These are phyloP conservation scores for Verticillium nubilum DNA, from an alignment of 2,329 filamentous ascomycete genomes.

Conservation along the genomic window DNA sequence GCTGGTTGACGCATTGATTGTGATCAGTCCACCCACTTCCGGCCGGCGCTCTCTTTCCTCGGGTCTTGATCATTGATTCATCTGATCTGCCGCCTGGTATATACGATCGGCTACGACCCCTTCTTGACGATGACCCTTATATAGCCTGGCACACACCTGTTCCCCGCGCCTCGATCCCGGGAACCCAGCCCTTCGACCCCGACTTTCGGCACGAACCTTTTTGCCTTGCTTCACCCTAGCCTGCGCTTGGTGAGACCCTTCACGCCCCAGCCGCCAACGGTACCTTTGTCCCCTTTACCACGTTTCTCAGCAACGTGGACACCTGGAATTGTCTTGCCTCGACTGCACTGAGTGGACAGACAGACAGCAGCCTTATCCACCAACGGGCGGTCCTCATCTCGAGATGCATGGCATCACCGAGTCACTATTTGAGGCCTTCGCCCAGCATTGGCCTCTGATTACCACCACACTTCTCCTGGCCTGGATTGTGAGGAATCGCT, in stretches of 20 bases:
- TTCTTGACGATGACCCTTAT: background rate
- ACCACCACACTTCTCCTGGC: constrained; percentile 23
- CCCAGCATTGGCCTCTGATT: constrained; percentile 38
- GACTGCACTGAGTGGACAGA: background rate
- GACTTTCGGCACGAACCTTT: background rate
- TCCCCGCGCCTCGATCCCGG: background rate
- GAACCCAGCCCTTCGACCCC: background rate
- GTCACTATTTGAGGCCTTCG: constrained; percentile 26
- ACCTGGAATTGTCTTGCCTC: background rate
- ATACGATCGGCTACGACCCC: background rate
- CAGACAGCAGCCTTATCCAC: background rate
- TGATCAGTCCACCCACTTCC: background rate
- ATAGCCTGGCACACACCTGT: background rate
- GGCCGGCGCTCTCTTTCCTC: too few species aligned
- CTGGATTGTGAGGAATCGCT: constrained; percentile 43
- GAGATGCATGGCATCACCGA: constrained; percentile 24
- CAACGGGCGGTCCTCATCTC: background rate
- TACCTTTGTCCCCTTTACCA: background rate
- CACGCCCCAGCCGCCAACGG: background rate
- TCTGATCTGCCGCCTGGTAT: background rate
- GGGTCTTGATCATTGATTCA: background rate
- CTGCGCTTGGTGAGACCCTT: background rate
- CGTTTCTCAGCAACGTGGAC: background rate
- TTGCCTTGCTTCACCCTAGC: background rate
- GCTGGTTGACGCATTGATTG: background rate